Base-by-base conservation (phyloP, 352 stramenopile genomes). In the Pythium grandisporangium region DNA sequence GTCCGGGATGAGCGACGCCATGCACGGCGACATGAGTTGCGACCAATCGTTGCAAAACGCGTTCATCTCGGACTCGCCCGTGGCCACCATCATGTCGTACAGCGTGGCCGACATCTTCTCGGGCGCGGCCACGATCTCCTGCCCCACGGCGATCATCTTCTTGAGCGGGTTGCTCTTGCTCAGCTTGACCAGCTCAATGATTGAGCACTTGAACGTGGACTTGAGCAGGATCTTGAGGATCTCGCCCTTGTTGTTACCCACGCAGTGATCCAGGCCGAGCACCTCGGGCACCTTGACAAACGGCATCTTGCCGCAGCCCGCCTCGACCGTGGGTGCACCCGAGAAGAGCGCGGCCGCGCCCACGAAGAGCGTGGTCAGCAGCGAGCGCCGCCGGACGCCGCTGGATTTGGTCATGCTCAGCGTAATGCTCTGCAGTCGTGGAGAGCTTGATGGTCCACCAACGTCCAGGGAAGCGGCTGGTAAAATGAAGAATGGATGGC, bases 191-290 rank as follows among this genome's bases (percentile, higher is more conserved):
- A 77, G 34, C 32, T 70, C 47, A 22, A 66, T 37, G 19, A 63
- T 27, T 14, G 55, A 57, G 41, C 65, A 77, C 26, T 61, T 52
- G 25, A 52, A 57, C 25, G 61, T 68, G 30, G 66, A 42, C 6
- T 47, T 57, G 26, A 48, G 55, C 7, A 53, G 42, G 30, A 58
- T 46, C 27, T 53, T 27, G 13, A 65, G 46, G 16, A 77, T 42
- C 3, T 44, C 56, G 32, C 42, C 44, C 17, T 61, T 40, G 36
- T 77, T 71, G 53, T 77, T 73, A 17, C 61, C 59, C 6, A 77
- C 52, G 35, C 65, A 77, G 39, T 44, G 65, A 49, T 73, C 68
- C 40, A 77, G 37, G 2, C 62, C 65, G 50, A 60, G 69, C 22
- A 43, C 50, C 1, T 51, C 53, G 3, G 65, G 61, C 7, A 77